These are phyloP conservation scores for Ceratocystis colombiana DNA, from an alignment of 2,329 filamentous ascomycete genomes.

Conservation along the genomic window DNA sequence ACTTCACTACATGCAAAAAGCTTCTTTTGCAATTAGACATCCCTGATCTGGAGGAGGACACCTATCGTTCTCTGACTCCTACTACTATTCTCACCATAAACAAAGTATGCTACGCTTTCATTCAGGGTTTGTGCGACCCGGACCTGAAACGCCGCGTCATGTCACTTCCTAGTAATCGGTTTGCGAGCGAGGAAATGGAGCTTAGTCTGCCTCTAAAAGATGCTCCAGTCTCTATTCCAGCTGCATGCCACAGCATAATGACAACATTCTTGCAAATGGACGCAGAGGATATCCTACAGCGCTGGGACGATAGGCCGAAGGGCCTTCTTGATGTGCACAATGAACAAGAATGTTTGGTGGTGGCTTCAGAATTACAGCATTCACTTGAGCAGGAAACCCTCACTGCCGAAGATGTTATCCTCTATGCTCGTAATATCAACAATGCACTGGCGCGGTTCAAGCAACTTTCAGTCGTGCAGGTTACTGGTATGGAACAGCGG, in stretches of 20 bases:
- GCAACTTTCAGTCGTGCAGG: constrained; percentile 24
- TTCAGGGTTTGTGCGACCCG: constrained; percentile 19
- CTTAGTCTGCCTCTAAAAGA: background rate
- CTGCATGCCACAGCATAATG: constrained; percentile 15
- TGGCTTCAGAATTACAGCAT: constrained; percentile 15
- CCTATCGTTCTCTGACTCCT: background rate
- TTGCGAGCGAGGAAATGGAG: constrained; percentile 11
- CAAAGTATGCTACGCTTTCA: constrained; percentile 24
- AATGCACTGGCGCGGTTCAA: constrained; percentile 22
- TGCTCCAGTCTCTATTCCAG: background rate
- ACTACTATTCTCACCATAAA: constrained; percentile 14
- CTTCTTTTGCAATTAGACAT: constrained; percentile 23
- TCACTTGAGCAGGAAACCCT: constrained; percentile 9
- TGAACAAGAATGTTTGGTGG: constrained; percentile 11
- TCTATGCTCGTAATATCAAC: constrained; percentile 10
- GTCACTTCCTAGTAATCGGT: constrained; percentile 19
- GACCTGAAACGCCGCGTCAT: constrained; percentile 13
- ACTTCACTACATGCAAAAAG: constrained; percentile 23
- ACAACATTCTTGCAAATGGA: constrained; percentile 18
- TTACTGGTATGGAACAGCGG: constrained; percentile 23
- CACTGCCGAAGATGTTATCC: background rate
- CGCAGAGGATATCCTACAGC: constrained; percentile 18
- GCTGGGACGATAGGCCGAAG: constrained; percentile 21
- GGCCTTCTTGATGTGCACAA: constrained; percentile 14
- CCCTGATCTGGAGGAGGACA: constrained; percentile 17